phyloP scores from a whole-genome alignment of 228 moss, liverwort and hornwort species.

The Sphagnum fallax region DNA sequence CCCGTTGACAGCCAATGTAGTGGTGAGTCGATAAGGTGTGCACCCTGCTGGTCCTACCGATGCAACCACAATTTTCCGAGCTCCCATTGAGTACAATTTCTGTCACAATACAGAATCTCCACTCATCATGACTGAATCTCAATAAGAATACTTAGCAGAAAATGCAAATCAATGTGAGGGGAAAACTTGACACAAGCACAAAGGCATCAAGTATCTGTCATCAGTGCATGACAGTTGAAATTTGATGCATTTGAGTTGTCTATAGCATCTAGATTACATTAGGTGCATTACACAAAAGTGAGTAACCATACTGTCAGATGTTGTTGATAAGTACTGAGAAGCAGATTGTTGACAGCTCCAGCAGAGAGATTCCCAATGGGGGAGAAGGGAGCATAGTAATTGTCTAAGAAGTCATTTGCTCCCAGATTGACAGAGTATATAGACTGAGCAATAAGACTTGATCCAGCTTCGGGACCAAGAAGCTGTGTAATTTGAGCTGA shows the following conservation, averaged over 20 bases:
- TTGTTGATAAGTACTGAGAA: conserved; percentile 6
- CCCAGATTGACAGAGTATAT: conserved; percentile 31
- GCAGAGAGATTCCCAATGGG: conserved; percentile 21
- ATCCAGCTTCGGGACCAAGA: conserved; percentile 21
- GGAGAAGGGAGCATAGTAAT: conserved; percentile 37
- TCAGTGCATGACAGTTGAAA: no score
- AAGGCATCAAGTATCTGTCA: no score
- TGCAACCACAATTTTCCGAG: background rate
- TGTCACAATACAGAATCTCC: background rate
- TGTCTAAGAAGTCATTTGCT: conserved; percentile 45
- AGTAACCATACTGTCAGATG: conserved; percentile 18
- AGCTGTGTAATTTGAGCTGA: conserved; percentile 22
- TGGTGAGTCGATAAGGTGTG: conserved; percentile 19
- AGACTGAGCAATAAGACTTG: conserved; percentile 13
- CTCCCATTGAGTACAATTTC: background rate
- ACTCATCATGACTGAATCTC: background rate
- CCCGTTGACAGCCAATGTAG: conserved; percentile 13
- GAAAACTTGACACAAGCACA: background rate
- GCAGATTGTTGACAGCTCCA: conserved; percentile 9
- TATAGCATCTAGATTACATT: no score
- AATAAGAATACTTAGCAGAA: background rate
- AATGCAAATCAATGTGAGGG: background rate
- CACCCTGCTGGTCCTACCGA: background rate
- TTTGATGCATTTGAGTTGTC: no score
- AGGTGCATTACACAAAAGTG: no score